Conservation (phyloP, 2,329 filamentous ascomycete genomes). For the Fusarium burgessii region DNA sequence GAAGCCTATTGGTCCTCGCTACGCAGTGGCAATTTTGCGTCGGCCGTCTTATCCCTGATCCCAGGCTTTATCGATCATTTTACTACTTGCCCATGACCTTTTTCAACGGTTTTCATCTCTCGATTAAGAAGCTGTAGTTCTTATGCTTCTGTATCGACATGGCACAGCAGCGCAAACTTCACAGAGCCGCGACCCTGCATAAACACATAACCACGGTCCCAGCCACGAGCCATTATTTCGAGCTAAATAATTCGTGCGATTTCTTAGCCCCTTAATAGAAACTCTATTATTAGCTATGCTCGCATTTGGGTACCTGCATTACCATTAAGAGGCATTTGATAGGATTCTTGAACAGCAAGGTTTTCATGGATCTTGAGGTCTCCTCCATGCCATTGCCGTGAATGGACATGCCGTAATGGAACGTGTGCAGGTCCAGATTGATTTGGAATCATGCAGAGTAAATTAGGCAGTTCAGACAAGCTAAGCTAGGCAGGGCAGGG, state of each 20-base stretch:
- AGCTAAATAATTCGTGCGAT: constrained; percentile 18
- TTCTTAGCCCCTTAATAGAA: not conserved
- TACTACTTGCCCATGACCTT: not conserved
- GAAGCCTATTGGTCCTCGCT: not conserved
- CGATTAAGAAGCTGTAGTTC: constrained; percentile 14
- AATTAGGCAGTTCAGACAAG: not conserved
- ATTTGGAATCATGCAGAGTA: constrained; percentile 26
- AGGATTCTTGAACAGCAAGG: not conserved
- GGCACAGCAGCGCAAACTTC: constrained; percentile 7
- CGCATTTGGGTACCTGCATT: constrained; percentile 30
- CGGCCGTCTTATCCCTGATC: not conserved
- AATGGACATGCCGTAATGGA: not conserved
- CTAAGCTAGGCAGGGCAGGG: not conserved
- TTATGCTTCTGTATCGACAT: constrained; percentile 4
- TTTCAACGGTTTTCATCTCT: constrained; percentile 2
- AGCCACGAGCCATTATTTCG: not conserved
- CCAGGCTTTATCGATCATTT: not conserved
- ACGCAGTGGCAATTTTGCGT: not conserved
- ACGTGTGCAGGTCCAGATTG: constrained; percentile 2
- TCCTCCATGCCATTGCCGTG: not conserved
- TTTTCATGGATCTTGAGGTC: not conserved
- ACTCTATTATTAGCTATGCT: constrained; percentile 24
- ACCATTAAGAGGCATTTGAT: not conserved
- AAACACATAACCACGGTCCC: not conserved
- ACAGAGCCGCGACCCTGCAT: constrained; percentile 23